Percentiles rank a stretch among this genome's conserved stretches.
phyloP scores from a whole-genome alignment of 106 monocot species.

The Phalaenopsis aphrodite region DNA sequence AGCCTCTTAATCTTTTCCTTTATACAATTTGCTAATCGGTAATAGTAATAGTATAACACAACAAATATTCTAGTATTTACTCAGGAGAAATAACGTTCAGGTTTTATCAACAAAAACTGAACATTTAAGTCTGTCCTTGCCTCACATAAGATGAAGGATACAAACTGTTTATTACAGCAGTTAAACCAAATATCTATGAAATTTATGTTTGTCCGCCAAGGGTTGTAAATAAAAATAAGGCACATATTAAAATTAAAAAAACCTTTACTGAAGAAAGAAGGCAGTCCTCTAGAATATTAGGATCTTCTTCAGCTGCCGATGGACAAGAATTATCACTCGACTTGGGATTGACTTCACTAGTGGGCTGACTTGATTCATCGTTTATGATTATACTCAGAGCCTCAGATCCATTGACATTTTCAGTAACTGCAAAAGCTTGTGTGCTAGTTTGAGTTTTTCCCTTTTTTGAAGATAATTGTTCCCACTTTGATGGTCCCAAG shows the following conservation, averaged over 20 bases:
- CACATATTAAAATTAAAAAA: neutral
- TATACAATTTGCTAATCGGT: no score
- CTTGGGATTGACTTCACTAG: conserved; percentile 22
- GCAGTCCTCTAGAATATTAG: conserved; percentile 67
- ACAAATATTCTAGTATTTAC: neutral
- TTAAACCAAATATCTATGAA: no score
- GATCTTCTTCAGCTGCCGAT: conserved; percentile 36
- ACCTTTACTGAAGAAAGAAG: conserved; percentile 95
- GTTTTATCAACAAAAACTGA: neutral
- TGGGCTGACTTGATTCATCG: conserved; percentile 27
- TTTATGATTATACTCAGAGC: conserved; percentile 8
- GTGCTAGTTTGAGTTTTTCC: conserved; percentile 20
- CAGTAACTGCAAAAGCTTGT: conserved; percentile 14
- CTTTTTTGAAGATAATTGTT: conserved; percentile 38
- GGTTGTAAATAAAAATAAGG: neutral
- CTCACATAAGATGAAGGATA: neutral
- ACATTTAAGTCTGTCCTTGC: neutral
- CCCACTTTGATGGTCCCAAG: conserved; percentile 71
- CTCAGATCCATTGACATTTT: conserved; percentile 25
- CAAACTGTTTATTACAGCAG: neutral
- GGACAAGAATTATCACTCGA: conserved; percentile 13
- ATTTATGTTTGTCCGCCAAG: neutral
- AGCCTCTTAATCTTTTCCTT: no score
- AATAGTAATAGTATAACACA: neutral
- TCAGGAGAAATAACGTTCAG: neutral